Conservation (phyloP, 371 early-diverging fungal species). For the Circinella minor region DNA sequence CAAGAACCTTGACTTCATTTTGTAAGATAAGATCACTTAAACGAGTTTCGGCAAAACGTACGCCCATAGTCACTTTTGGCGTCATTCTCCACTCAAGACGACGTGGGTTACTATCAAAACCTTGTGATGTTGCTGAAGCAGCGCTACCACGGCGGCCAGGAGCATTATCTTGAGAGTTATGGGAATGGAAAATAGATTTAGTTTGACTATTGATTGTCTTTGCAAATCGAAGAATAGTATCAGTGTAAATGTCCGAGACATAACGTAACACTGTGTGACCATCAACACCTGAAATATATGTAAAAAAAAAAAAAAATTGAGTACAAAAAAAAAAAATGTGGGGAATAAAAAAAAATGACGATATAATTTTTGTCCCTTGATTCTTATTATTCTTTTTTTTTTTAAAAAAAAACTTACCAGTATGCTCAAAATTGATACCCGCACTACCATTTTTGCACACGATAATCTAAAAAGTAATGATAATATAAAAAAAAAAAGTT, state of each 20-base stretch:
- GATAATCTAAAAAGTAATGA: conserved; percentile 44
- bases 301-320: not conserved
- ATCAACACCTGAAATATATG: conserved; percentile 48
- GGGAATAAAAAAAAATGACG: not conserved
- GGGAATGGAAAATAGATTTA: conserved; percentile 55
- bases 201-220: conserved; percentile 61
- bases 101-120: conserved; percentile 50
- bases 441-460: conserved; percentile 66
- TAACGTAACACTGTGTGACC: conserved; percentile 64
- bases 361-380: not conserved
- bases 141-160: conserved; percentile 28
- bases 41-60: conserved; percentile 61
- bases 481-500: not conserved
- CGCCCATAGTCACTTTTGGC: conserved; percentile 43
- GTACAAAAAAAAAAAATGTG: not conserved
- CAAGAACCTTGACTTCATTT: conserved; percentile 69
- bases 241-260: conserved; percentile 64
- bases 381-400: too few relatives aligned
- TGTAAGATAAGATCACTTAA: conserved; percentile 59
- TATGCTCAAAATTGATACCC: conserved; percentile 66
- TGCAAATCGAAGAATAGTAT: conserved; percentile 61
- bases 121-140: conserved; percentile 25
- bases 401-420: conserved; percentile 47
- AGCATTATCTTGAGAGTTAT: conserved; percentile 15
- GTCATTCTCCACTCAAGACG: conserved; percentile 62